These are phyloP conservation scores for Dictyostelium intermedium DNA, from an alignment of 78 protist genomes.

Conservation along the genomic window DNA sequence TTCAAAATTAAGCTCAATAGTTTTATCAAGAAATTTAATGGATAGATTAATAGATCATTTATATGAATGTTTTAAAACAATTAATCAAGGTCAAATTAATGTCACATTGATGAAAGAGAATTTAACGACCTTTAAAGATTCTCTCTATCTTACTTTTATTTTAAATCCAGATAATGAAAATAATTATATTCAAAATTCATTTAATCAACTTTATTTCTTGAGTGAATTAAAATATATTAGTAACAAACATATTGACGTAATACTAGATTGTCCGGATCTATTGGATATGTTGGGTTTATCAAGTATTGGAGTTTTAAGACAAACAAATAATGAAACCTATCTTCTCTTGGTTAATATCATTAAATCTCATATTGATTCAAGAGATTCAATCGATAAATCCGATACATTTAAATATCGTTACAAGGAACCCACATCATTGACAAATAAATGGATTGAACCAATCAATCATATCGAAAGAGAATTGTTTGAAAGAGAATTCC, in stretches of 20 bases:
- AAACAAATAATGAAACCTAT: not conserved
- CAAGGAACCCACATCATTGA: not conserved
- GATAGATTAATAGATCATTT: conserved; percentile 19
- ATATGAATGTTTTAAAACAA: not conserved
- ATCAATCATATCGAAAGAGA: not conserved
- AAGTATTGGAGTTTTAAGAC: not conserved
- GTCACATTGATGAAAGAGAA: not conserved
- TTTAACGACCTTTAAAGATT: not conserved
- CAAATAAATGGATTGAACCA: not conserved
- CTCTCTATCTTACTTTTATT: conserved; percentile 17
- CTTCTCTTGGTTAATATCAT: not conserved
- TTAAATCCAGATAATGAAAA: conserved; percentile 10
- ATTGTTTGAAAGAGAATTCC: not conserved
- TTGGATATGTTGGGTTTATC: not conserved
- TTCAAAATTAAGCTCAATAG: conserved; percentile 3
- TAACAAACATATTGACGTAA: not conserved
- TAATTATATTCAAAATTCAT: conserved; percentile 17
- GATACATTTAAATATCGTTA: not conserved
- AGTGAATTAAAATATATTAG: not conserved
- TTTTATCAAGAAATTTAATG: not conserved
- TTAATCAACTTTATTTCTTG: conserved; percentile 6
- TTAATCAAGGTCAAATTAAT: not conserved
- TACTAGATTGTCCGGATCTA: not conserved
- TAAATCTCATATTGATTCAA: not conserved
- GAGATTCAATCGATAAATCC: not conserved